Evolutionary conservation across 2,329 filamentous ascomycete species (phyloP).

Genomic region (Zalaria sp.): DNA sequence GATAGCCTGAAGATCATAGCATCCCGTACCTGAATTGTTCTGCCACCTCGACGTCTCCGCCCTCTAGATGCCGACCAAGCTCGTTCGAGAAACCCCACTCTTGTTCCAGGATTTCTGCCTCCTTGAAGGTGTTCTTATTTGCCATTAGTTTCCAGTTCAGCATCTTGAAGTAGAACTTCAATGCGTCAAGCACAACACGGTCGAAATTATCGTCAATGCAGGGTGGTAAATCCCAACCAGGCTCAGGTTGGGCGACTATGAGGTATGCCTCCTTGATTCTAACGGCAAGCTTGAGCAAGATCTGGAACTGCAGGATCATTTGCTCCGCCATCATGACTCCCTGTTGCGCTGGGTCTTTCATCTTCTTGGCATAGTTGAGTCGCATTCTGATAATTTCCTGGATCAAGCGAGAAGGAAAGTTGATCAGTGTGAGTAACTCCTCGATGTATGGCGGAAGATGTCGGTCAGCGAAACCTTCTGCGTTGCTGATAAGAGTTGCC

Average conservation of each 20-base stretch:
- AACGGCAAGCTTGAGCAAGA: conserved; percentile 80
- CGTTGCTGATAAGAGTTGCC: conserved; percentile 74
- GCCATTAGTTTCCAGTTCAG: conserved; percentile 94
- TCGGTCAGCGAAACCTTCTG: conserved; percentile 68
- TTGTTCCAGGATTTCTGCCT: conserved; percentile 90
- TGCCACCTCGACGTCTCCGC: conserved; percentile 89
- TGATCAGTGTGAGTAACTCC: conserved; percentile 88
- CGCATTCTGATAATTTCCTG: conserved; percentile 93
- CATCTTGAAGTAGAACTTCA: conserved; percentile 98
- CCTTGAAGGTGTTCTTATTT: conserved; percentile 98
- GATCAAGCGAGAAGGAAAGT: conserved; percentile 88
- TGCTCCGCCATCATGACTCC: conserved; percentile 91
- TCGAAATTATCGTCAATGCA: conserved; percentile 97
- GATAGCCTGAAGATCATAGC: background rate
- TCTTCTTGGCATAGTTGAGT: conserved; percentile 80
- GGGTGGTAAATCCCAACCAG: conserved; percentile 87
- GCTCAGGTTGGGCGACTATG: conserved; percentile 68
- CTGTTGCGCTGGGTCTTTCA: conserved; percentile 88
- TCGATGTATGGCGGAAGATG: conserved; percentile 95
- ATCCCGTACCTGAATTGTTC: conserved; percentile 68
- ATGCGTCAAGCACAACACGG: conserved; percentile 73
- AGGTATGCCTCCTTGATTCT: conserved; percentile 84
- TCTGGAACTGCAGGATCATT: conserved; percentile 94
- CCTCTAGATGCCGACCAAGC: conserved; percentile 79
- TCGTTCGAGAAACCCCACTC: conserved; percentile 97